Percentiles rank a stretch among this genome's conserved stretches.
These are phyloP conservation scores for Drechmeria coniospora DNA, from an alignment of 2,329 filamentous ascomycete genomes.

Conservation along the genomic window DNA sequence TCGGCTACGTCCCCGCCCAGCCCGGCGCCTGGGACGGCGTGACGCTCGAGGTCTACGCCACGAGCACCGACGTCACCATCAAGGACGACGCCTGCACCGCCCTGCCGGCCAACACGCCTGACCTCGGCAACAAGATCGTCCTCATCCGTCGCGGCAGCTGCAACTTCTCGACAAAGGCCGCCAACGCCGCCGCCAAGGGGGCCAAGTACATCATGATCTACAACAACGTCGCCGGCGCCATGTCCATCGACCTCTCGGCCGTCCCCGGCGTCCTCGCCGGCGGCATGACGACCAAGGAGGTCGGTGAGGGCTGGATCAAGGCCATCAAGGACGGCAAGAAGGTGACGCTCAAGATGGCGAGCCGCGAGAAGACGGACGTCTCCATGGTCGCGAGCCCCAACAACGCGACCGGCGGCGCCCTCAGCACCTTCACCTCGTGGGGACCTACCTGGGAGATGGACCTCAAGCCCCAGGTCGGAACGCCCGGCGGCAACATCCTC, in stretches of 20 bases:
- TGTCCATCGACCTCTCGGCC: constrained; percentile 15
- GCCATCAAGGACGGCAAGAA: constrained; percentile 26
- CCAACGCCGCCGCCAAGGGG: constrained; percentile 35
- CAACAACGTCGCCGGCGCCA: constrained; percentile 30
- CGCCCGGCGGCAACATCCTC: constrained; percentile 41
- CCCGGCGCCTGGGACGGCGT: constrained; percentile 28
- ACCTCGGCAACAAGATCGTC: constrained; percentile 41
- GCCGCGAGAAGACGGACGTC: constrained; percentile 18
- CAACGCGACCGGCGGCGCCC: constrained; percentile 29
- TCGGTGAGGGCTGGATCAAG: constrained; percentile 28
- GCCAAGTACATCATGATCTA: constrained; percentile 48
- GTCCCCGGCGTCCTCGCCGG: constrained; percentile 19
- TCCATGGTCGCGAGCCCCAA: constrained; percentile 15
- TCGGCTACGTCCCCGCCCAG: constrained; percentile 27
- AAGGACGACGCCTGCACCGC: constrained; percentile 34
- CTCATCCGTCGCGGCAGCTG: constrained; percentile 45
- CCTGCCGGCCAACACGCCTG: constrained; percentile 36
- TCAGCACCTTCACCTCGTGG: constrained; percentile 41
- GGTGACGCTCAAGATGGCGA: constrained; percentile 28
- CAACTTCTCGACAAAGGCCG: constrained; percentile 36
- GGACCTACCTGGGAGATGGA: constrained; percentile 45
- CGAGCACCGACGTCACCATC: constrained; percentile 31
- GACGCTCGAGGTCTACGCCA: constrained; percentile 32
- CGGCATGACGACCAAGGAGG: constrained; percentile 24
- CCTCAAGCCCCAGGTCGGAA: constrained; percentile 39